Percentiles rank a stretch among this genome's conserved stretches.
These are phyloP conservation scores for Penicillium robsamsonii DNA, from an alignment of 495 filamentous ascomycete genomes.

Conservation along the genomic window DNA sequence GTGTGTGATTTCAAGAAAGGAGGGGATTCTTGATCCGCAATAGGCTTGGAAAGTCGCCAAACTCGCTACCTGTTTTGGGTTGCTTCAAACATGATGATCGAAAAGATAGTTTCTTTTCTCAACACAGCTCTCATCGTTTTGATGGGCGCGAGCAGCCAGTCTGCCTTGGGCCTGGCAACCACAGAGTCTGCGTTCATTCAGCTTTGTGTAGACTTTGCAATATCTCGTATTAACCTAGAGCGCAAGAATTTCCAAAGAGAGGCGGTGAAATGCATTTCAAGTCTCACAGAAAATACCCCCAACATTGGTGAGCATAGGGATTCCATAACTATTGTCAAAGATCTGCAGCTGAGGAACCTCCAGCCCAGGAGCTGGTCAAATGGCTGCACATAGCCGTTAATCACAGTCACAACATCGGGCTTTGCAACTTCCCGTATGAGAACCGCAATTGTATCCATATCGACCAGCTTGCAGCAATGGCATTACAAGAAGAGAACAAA, in stretches of 20 bases:
- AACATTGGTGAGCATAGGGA: background rate
- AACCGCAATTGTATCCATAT: background rate
- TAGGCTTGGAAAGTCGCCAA: slow-evolving; percentile 26
- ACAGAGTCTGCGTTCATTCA: slow-evolving; percentile 1
- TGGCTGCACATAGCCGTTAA: background rate
- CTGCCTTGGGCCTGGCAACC: background rate
- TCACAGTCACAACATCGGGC: background rate
- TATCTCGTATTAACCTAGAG: slow-evolving; percentile 5
- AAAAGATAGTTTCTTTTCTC: slow-evolving; percentile 20
- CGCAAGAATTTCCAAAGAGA: background rate
- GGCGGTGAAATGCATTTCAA: background rate
- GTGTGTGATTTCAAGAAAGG: slow-evolving; percentile 36
- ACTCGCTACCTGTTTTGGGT: slow-evolving; percentile 29
- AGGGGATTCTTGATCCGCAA: slow-evolving; percentile 27
- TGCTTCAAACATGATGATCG: slow-evolving; percentile 23
- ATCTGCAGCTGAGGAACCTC: background rate
- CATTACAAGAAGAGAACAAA: background rate
- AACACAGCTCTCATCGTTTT: slow-evolving; percentile 13
- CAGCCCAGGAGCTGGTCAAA: background rate
- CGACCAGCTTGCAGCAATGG: background rate
- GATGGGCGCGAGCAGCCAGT: background rate
- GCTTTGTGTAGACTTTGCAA: slow-evolving; percentile 9
- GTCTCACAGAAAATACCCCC: background rate
- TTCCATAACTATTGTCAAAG: background rate
- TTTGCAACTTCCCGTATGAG: background rate